Evolutionary conservation across 1,284 basidiomycete species (phyloP).

Genomic region (Puccinia sorghi): DNA sequence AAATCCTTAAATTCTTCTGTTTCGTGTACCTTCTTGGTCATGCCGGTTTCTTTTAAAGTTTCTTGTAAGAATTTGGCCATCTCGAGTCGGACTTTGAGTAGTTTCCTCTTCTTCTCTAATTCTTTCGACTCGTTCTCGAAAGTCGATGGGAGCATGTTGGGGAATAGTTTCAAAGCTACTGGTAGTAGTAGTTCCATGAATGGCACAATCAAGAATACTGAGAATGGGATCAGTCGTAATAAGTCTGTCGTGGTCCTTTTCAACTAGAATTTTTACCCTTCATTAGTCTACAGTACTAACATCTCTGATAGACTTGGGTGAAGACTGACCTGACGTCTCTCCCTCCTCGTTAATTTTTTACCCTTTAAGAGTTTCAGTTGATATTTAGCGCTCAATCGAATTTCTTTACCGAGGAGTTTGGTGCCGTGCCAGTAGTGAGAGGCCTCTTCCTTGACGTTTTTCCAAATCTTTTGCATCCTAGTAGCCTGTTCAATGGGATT

Average conservation of each 20-base stretch:
- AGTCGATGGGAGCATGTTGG: constrained; percentile 97
- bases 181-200: constrained; percentile 99
- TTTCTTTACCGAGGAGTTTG: constrained; percentile 91
- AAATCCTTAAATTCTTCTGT: constrained; percentile 98
- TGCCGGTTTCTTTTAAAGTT: constrained; percentile 87
- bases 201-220: constrained; percentile 90
- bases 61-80: constrained; percentile 99
- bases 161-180: constrained; percentile 94
- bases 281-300: neutral
- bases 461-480: constrained; percentile 65
- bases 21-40: constrained; percentile 80
- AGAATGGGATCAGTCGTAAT: constrained; percentile 88
- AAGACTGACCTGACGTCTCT: constrained; percentile 77
- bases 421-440: constrained; percentile 97
- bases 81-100: constrained; percentile 89
- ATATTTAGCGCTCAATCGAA: constrained; percentile 81
- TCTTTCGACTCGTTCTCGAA: constrained; percentile 88
- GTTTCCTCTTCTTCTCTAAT: constrained; percentile 94
- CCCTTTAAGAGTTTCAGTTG: constrained; percentile 92
- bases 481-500: neutral
- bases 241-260: constrained; percentile 90
- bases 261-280: constrained; percentile 63
- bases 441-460: constrained; percentile 91
- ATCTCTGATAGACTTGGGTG: constrained; percentile 22
- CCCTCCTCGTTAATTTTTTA: constrained; percentile 83